phyloP scores from a whole-genome alignment of 805 yeast species.

The Lipomyces yamadae region DNA sequence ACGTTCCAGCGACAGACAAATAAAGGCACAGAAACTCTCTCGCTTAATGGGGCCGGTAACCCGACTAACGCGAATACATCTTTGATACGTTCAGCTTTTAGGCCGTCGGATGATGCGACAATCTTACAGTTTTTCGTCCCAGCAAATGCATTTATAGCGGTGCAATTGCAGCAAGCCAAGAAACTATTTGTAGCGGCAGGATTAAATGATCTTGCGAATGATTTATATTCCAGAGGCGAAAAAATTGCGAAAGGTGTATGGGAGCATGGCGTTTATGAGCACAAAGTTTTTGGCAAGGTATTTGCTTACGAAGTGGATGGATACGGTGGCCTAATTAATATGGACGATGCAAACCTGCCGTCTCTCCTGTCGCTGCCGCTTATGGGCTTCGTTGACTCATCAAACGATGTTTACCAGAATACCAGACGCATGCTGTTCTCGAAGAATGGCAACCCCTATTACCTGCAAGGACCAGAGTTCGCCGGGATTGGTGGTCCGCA shows the following conservation, averaged over 20 bases:
- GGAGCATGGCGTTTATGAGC: conserved; percentile 67
- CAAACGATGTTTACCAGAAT: conserved; percentile 70
- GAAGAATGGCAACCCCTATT: conserved; percentile 78
- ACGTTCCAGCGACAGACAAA: conserved; percentile 74
- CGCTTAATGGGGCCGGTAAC: conserved; percentile 78
- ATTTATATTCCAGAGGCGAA: conserved; percentile 49
- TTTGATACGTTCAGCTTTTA: conserved; percentile 75
- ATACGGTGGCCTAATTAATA: conserved; percentile 68
- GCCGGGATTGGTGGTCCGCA: conserved; percentile 92
- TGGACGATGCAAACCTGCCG: conserved; percentile 91
- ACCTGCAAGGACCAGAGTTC: conserved; percentile 62
- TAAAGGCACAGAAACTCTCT: conserved; percentile 77
- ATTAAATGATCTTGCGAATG: conserved; percentile 36
- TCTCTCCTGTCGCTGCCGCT: conserved; percentile 77
- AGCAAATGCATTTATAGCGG: conserved; percentile 76
- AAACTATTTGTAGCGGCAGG: conserved; percentile 39
- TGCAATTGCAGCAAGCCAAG: conserved; percentile 52
- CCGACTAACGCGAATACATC: conserved; percentile 78
- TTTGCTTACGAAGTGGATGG: conserved; percentile 92
- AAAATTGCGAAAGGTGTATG: conserved; percentile 61
- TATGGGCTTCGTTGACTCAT: conserved; percentile 60
- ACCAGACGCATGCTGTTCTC: conserved; percentile 77
- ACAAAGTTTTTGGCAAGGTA: conserved; percentile 72
- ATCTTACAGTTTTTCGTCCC: conserved; percentile 82
- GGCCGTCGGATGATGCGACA: conserved; percentile 89